Evolutionary conservation across 768 basidiomycete genomes (phyloP).

Genomic region (Xerocomellus dryophilus): DNA sequence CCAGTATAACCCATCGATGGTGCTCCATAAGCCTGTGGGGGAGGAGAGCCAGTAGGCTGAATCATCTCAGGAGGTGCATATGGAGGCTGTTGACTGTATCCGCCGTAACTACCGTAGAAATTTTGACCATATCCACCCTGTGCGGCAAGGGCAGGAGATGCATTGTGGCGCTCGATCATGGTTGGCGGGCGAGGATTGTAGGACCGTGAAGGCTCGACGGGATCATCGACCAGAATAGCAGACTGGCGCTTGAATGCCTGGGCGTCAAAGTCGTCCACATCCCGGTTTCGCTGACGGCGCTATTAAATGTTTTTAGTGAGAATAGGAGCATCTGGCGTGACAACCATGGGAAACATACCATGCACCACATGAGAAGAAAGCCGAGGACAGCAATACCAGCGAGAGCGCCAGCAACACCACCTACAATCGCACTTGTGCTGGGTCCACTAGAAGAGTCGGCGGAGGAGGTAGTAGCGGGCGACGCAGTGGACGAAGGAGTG

Average conservation of each 20-base stretch:
- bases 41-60: slow-evolving; percentile 11
- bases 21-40: slow-evolving; percentile 24
- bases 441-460: slow-evolving; percentile 36
- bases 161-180: slow-evolving; percentile 55
- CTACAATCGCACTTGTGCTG: slow-evolving; percentile 30
- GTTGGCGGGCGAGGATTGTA: slow-evolving; percentile 59
- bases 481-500: not conserved
- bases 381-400: slow-evolving; percentile 39
- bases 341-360: slow-evolving; percentile 35
- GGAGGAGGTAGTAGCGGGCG: slow-evolving; percentile 27
- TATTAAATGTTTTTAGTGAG: slow-evolving; percentile 20
- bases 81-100: slow-evolving; percentile 22
- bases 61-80: slow-evolving; percentile 17
- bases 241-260: slow-evolving; percentile 62
- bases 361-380: slow-evolving; percentile 44
- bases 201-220: slow-evolving; percentile 37
- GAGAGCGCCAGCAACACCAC: slow-evolving; percentile 47
- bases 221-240: slow-evolving; percentile 55
- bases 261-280: slow-evolving; percentile 48
- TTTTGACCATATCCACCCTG: slow-evolving; percentile 23
- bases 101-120: slow-evolving; percentile 26
- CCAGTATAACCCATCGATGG: slow-evolving; percentile 18
- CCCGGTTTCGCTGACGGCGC: slow-evolving; percentile 42
- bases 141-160: slow-evolving; percentile 27
- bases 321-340: not conserved